A percentile compares a stretch with the other conserved stretches of the same genome.
These are phyloP conservation scores for Exserohilum turcica DNA, from an alignment of 2,329 filamentous ascomycete species.

Conservation along the genomic window DNA sequence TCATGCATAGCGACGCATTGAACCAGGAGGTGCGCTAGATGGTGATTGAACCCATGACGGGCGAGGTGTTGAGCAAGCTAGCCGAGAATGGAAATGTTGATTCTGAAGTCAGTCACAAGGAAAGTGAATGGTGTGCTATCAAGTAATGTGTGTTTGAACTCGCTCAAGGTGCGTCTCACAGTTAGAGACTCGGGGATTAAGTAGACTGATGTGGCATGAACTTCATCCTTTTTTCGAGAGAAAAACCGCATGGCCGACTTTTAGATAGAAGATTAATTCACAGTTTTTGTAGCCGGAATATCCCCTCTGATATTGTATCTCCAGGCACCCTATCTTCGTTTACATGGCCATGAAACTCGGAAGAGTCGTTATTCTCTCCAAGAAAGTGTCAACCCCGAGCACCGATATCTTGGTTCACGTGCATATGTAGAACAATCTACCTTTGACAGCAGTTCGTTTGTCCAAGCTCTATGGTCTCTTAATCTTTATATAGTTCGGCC, in stretches of 20 bases:
- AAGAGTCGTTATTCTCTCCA: neutral
- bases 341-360: neutral
- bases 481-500: neutral
- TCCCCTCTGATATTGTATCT: neutral
- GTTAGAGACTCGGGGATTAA: too few relatives aligned
- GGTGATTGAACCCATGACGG: too few relatives aligned
- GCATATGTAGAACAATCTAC: neutral
- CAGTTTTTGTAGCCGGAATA: too few relatives aligned
- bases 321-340: neutral
- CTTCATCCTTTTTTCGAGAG: too few relatives aligned
- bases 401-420: neutral
- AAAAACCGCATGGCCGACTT: too few relatives aligned
- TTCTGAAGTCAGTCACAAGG: slow-evolving; percentile 24
- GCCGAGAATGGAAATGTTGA: slow-evolving; percentile 31
- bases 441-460: neutral
- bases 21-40: too few relatives aligned
- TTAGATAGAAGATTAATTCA: too few relatives aligned
- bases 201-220: too few relatives aligned
- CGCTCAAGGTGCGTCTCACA: too few relatives aligned
- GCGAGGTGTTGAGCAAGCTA: slow-evolving; percentile 68
- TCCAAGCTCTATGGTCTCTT: neutral
- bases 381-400: neutral
- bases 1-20: too few relatives aligned
- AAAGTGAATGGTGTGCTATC: slow-evolving; percentile 26
- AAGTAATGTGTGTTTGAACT: neutral